Evolutionary conservation across 352 stramenopile species (phyloP), one percentile per base, ranked within the genome.

Genomic region (Lagenidium sp.): DNA sequence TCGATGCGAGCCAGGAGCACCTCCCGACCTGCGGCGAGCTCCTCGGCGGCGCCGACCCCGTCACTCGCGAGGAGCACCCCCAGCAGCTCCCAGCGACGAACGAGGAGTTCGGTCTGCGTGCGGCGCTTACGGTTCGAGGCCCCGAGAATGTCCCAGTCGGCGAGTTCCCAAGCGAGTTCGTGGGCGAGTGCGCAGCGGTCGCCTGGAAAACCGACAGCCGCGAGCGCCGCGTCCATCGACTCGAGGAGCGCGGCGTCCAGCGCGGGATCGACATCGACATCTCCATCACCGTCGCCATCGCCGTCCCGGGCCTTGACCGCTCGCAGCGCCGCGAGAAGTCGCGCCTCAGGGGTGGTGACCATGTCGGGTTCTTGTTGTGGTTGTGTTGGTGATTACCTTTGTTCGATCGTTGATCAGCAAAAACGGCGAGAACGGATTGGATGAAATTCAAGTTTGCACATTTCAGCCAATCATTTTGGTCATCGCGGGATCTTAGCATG

Each of bases 51-150:
- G 1, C 12, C 34, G 6, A 45, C 37, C 5, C 28, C 44, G 10
- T 46, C 12, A 6, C n/a, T 23, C 20, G 31, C 40, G 16, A 60
- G 43, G 28, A 41, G 45, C 10, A 29, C 28, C 30, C 35, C 5
- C 2, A 60, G 10, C 16, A 51, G 42, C 7, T 24, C 20, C 53
- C 53, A 60, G 24, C 46, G 40, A 16, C 45, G 34, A 15, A 42
- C 25, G 26, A 50, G 45, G 11, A 60, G 30, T 13, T 39, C n/a
- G 0, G 16, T 52, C 46, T 55, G 53, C 23, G 36, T 31, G 18
- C 36, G 51, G 35, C 46, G 34, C 12, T 54, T 48, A n/a, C 48
- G 34, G 2, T 47, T 26, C 2, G 50, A 23, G 3, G 29, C 22
- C 1, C 8, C 15, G 13, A 32, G 28, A 15, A 55, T 26, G 18